Conservation (phyloP, 2,329 filamentous ascomycete species). For the Phialophora verrucosa region DNA sequence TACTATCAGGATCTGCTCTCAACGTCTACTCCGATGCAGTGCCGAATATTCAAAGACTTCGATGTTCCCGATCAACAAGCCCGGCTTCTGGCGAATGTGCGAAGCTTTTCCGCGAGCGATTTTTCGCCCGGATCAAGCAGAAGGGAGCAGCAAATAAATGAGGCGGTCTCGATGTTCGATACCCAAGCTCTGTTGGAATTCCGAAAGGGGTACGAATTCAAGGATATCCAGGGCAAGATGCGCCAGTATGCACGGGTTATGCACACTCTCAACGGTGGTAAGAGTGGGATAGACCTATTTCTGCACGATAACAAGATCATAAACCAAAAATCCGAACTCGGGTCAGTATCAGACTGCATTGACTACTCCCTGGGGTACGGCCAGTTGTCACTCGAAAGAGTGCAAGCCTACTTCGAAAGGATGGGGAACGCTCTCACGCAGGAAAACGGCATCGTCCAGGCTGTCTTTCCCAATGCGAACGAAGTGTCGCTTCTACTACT, state of each 20-base stretch:
- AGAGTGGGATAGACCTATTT: constrained; percentile 79
- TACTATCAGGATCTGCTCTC: constrained; percentile 84
- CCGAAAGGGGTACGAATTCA: constrained; percentile 85
- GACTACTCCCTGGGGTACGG: constrained; percentile 64
- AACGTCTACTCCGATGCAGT: constrained; percentile 68
- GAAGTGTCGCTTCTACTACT: constrained; percentile 78
- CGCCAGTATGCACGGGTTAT: constrained; percentile 86
- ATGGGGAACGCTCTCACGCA: constrained; percentile 79
- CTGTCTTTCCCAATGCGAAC: constrained; percentile 75
- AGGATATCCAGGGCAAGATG: constrained; percentile 89
- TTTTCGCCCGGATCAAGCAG: constrained; percentile 74
- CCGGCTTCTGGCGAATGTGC: constrained; percentile 81
- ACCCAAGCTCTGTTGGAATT: constrained; percentile 90
- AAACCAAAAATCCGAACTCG: constrained; percentile 71
- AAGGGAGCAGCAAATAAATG: constrained; percentile 73
- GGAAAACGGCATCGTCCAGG: constrained; percentile 77
- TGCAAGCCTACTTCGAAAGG: constrained; percentile 77
- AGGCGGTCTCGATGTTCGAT: constrained; percentile 83
- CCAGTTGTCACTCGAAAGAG: constrained; percentile 78
- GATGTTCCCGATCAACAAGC: constrained; percentile 89
- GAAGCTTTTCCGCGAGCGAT: constrained; percentile 79
- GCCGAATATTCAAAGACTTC: constrained; percentile 84
- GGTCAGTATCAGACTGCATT: constrained; percentile 81
- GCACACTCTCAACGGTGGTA: constrained; percentile 78
- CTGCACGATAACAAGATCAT: constrained; percentile 88